Conservation (phyloP, 495 filamentous ascomycete genomes). For the Penicillium simplicissimum region DNA sequence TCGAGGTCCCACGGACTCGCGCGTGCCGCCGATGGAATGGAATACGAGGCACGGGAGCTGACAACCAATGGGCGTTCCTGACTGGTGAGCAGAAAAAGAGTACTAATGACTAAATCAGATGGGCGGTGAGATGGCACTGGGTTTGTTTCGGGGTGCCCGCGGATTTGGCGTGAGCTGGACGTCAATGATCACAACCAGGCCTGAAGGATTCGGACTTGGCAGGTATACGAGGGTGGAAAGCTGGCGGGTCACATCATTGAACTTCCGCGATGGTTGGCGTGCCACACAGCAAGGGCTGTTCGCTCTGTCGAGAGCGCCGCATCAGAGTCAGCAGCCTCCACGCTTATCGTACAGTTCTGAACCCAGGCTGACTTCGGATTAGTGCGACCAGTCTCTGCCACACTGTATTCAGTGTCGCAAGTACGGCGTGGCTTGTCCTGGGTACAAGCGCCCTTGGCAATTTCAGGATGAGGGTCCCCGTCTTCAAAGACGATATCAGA, state of each 20-base stretch:
- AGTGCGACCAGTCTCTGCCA: conserved; percentile 12
- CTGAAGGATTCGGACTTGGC: not conserved
- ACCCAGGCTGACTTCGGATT: conserved; percentile 1
- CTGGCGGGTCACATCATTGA: not conserved
- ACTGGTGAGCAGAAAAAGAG: not conserved
- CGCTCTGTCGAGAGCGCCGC: conserved; percentile 12
- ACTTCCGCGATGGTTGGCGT: conserved; percentile 6
- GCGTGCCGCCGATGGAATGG: too few species aligned
- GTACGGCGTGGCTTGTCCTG: conserved; percentile 8
- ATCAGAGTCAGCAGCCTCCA: conserved; percentile 5
- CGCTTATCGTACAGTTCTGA: not conserved
- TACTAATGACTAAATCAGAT: not conserved
- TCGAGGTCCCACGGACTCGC: too few species aligned
- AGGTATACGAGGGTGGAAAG: not conserved
- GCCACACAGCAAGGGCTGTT: conserved; percentile 11
- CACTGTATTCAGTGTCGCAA: conserved; percentile 8
- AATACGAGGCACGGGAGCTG: not conserved
- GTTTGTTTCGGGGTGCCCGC: not conserved
- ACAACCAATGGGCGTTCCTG: not conserved
- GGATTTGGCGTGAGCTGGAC: not conserved
- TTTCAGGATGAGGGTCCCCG: conserved; percentile 13
- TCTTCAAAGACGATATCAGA: conserved; percentile 8
- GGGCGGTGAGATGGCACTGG: not conserved
- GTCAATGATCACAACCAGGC: not conserved
- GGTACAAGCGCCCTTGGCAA: conserved; percentile 9